Evolutionary conservation across 495 filamentous ascomycete genomes (phyloP), one percentile per base, ranked within the genome.

Genomic region (Penicillium canariense): DNA sequence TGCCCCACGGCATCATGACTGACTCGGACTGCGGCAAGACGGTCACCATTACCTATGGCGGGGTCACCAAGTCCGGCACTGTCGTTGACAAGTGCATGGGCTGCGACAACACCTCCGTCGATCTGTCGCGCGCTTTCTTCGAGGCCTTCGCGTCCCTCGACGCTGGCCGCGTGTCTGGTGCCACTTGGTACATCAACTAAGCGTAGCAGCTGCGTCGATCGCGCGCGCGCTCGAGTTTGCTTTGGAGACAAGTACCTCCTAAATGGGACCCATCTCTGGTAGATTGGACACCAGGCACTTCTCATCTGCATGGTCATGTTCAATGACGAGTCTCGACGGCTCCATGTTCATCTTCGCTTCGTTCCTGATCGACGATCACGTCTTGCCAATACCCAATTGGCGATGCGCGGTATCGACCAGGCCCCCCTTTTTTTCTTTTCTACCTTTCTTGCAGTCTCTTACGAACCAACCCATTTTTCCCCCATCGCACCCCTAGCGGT

Each of bases 31-130:
- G 89, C 70, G 84, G 82, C 67, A 80, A 81, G 71, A 80, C 69
- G 36, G 83, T 89, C 67, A 84, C 78, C 34, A 80, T 92, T 72
- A 69, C 55, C 20, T 71, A 75, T 58, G 65, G 69, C 27, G 85
- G 84, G 69, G 82, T 81, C 67, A 79, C 79, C 15, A 61, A 64
- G 45, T 75, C 57, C 4, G 87, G 81, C 32, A 76, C 49, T 11
- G 81, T 90, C 43, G 82, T 81, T 35, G 89, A 93, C 79, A 87
- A 88, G 73, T 93, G 89, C 77, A 80, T 80, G 66, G 86, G 87
- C 62, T 91, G 89, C 63, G 52, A 69, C 50, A 55, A 65, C 48
- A 43, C 36, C 56, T 72, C 70, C 44, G 66, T 81, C 39, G 79
- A 81, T 59, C 65, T 79, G 57, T 79, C 77, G 8, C 67, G 68